Evolutionary conservation across 176 grass and related monocot species (phyloP).

Genomic region (Oryza glaberrima): DNA sequence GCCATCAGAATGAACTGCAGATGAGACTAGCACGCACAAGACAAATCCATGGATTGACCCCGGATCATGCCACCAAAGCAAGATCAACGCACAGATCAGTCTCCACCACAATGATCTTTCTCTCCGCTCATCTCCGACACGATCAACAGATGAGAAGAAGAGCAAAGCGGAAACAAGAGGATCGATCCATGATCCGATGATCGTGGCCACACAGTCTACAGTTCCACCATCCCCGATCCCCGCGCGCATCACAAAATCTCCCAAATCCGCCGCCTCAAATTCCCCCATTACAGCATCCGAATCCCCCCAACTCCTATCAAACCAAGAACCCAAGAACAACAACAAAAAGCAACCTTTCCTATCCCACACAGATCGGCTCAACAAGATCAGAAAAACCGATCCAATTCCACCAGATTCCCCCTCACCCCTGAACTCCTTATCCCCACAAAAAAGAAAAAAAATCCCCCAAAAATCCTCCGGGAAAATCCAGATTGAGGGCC

Average conservation of each 20-base stretch:
- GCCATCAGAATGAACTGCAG: background rate
- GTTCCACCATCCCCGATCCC: background rate
- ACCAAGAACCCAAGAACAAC: background rate
- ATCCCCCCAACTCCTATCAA: constrained; percentile 6
- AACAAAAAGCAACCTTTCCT: background rate
- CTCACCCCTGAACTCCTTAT: background rate
- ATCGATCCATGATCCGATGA: constrained; percentile 21
- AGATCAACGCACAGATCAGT: background rate
- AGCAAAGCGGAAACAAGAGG: background rate
- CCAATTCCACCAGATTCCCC: constrained; percentile 23
- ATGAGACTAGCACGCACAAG: background rate
- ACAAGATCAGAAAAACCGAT: background rate
- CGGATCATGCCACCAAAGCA: background rate
- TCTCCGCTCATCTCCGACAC: background rate
- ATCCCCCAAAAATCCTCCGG: background rate
- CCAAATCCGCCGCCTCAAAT: background rate
- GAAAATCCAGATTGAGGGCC: background rate
- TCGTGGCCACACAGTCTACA: background rate
- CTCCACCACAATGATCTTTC: background rate
- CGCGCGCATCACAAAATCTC: constrained; percentile 15
- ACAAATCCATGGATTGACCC: background rate
- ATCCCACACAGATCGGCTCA: constrained; percentile 13
- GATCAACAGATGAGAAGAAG: background rate
- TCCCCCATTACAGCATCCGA: background rate
- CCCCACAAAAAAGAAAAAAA: background rate